Conservation (phyloP, 306 rosid species). For the Cicer arietinum region DNA sequence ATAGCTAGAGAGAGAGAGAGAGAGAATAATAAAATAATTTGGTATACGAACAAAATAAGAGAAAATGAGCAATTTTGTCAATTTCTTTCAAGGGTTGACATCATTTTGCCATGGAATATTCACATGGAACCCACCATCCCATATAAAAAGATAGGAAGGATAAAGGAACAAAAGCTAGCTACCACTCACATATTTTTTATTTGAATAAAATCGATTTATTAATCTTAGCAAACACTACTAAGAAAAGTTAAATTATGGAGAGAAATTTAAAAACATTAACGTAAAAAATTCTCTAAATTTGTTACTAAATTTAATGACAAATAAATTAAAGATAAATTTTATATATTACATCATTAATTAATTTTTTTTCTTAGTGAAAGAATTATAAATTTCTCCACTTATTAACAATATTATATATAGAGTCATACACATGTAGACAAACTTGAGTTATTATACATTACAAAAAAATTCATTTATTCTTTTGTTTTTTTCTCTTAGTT, state of each 20-base stretch:
- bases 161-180: constrained; percentile 33
- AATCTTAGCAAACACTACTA: too few relatives aligned
- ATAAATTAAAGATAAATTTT: too few relatives aligned
- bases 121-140: constrained; percentile 49
- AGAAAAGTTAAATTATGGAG: too few relatives aligned
- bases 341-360: too few relatives aligned
- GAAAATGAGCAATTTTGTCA: constrained; percentile 12
- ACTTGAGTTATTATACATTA: too few relatives aligned
- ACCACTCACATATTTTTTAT: constrained; percentile 34
- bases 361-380: too few relatives aligned
- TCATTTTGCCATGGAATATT: constrained; percentile 41
- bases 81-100: constrained; percentile 5
- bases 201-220: not conserved
- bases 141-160: constrained; percentile 37
- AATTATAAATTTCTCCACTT: too few relatives aligned
- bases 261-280: too few relatives aligned
- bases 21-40: not conserved
- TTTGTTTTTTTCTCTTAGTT: not conserved
- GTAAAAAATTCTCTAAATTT: too few relatives aligned
- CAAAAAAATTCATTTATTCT: not conserved
- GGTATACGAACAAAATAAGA: not conserved
- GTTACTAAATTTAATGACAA: too few relatives aligned
- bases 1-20: not conserved
- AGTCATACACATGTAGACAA: too few relatives aligned
- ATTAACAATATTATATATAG: too few relatives aligned